Base-by-base conservation (phyloP, 2,329 filamentous ascomycete genomes). In the Aschersonia sp. region DNA sequence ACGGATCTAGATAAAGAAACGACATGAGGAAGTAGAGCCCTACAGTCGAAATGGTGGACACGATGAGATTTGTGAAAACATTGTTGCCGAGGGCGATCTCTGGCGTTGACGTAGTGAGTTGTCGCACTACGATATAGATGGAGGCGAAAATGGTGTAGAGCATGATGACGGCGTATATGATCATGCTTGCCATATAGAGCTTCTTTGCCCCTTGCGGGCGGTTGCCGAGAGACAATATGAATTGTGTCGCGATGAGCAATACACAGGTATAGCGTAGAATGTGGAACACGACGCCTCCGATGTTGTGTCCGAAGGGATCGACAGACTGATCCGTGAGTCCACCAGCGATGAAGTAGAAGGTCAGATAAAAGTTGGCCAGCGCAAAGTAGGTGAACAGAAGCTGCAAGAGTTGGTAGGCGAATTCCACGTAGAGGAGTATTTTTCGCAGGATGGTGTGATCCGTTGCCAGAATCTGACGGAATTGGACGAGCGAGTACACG, bases 351-450 rank as follows among this genome's bases (percentile, higher is more conserved):
- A 98, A 98, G 75, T 89, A 98, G 69, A 98, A 98, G 50, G 89
- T 94, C 47, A 98, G 81, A 65, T 97, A 98, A 73, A 97, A 98
- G 72, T 98, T 98, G 65, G 91, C 89, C 41, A 98, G 80, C 9
- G 91, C 95, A 71, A 98, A 97, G 71, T 88, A 98, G 44, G 92
- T 98, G 70, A 98, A 98, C 51, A 94, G 65, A 10, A 98, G 78
- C 60, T 89, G 85, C 56, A 97, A 75, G 62, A 94, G 84, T 63
- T 98, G 92, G 65, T 98, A 98, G 55, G 95, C 65, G 61, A 96
- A 96, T 64, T 98, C 92, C 56, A 97, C 80, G 65, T 96, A 89
- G 47, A 98, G 78, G 35, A 98, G 75, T 30, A 94, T 75, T 67
- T 98, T 98, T 55, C 92, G 85, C 40, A 81, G 75, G 29, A 97